Base-by-base conservation (phyloP, 805 yeast species). In the Candida broadrunensis region DNA sequence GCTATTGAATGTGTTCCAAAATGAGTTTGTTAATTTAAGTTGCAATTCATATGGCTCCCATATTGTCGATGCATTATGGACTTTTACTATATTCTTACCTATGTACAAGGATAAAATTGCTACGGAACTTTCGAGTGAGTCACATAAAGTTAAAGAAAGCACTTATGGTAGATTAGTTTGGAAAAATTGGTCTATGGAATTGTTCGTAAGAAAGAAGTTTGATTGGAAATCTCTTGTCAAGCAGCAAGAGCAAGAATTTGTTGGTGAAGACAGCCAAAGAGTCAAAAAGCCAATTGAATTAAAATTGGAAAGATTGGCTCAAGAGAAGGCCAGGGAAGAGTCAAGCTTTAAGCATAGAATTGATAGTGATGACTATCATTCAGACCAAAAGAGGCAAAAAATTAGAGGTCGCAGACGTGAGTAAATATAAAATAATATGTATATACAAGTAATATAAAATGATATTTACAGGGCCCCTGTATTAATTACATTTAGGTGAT, bases 181-280 rank as follows among this genome's bases (percentile, higher is more conserved):
- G 98, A 87, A 84, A 59, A 91, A 91, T 60, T 93, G 97, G 97
- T 67, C 77, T 23, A 75, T 91, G 83, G 98, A 93, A 58, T 64
- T 82, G 51, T 91, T 80, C 54, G 57, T 68, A 9, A 74, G 95
- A 56, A 81, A 82, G 62, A 77, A 82, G 59, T 78, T 71, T 54
- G 97, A 89, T 55, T 91, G 98, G 98, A 87, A 85, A 62, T 49
- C 72, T 13, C 49, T 77, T 29, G 72, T 83, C 14, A 85, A 79
- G 43, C 60, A 61, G 30, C 74, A 70, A 42, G 72, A 65, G 42
- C 52, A 51, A 33, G 68, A 57, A 27, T 67, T 54, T 39, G 55
- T 44, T 32, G 61, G 60, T 8, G 57, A 44, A 8, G 49, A 48
- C 3, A 43, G 35, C 2, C 48, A 36, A n/a, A 50, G 56, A 43